Percentiles rank a stretch among this genome's conserved stretches.
Conservation (phyloP, 805 yeast genomes). For the Saturnispora sanitii region DNA sequence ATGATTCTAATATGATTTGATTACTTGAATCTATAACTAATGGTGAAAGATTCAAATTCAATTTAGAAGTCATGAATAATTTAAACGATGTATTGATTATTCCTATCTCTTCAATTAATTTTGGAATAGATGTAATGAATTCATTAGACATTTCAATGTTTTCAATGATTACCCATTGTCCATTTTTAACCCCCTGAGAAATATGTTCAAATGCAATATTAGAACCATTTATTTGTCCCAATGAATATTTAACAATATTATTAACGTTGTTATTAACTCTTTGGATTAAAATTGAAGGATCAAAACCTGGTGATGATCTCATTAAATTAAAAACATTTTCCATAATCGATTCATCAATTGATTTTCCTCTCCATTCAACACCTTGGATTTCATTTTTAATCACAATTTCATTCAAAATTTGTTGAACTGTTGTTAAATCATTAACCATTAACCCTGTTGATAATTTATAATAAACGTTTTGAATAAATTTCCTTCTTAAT, state of each 20-base stretch:
- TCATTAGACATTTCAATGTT: conserved; percentile 64
- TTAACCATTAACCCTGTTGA: conserved; percentile 36
- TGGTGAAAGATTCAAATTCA: conserved; percentile 40
- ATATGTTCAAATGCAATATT: conserved; percentile 49
- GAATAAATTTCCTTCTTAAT: conserved; percentile 33
- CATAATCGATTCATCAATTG: conserved; percentile 17
- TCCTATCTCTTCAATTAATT: conserved; percentile 28
- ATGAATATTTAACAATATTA: conserved; percentile 39
- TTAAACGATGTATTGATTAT: conserved; percentile 31
- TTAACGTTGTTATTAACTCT: conserved; percentile 20
- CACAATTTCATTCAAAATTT: conserved; percentile 20
- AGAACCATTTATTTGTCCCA: conserved; percentile 67
- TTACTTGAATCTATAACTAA: conserved; percentile 46
- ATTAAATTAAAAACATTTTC: conserved; percentile 36
- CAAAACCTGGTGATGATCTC: conserved; percentile 53
- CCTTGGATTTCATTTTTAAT: neutral
- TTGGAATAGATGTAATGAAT: conserved; percentile 52
- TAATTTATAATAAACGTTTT: conserved; percentile 35
- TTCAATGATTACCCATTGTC: conserved; percentile 69
- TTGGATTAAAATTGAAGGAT: conserved; percentile 49
- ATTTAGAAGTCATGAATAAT: conserved; percentile 56
- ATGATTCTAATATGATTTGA: conserved; percentile 51
- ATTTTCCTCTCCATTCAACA: conserved; percentile 13
- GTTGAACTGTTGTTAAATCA: conserved; percentile 36
- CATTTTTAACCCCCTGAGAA: conserved; percentile 33